A percentile compares a stretch with the other conserved stretches of the same genome.
These are phyloP conservation scores for Pseudogymnoascus sp. DNA, from an alignment of 2,329 filamentous ascomycete genomes.

Conservation along the genomic window DNA sequence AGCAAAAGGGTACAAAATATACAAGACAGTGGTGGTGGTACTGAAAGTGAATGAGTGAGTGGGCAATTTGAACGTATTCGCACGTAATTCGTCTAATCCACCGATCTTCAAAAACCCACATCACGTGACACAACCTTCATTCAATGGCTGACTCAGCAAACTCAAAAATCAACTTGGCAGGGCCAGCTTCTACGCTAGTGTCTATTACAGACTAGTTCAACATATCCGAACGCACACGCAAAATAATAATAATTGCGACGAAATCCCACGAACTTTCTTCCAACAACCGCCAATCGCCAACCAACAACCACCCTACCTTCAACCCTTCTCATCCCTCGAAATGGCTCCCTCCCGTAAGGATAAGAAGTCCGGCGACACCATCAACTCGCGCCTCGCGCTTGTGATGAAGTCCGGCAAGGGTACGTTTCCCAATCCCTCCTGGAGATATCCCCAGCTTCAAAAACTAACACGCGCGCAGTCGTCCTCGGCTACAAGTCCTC, in stretches of 20 bases:
- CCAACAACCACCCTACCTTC: slow-evolving; percentile 33
- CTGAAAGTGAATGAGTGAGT: not conserved
- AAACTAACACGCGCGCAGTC: slow-evolving; percentile 43
- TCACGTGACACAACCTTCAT: not conserved
- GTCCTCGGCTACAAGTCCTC: slow-evolving; percentile 85
- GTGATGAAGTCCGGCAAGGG: slow-evolving; percentile 61
- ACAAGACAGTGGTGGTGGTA: not conserved
- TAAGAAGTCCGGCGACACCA: slow-evolving; percentile 81
- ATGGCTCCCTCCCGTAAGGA: slow-evolving; percentile 67
- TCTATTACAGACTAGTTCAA: not conserved
- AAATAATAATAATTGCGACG: slow-evolving; percentile 7
- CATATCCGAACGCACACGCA: slow-evolving; percentile 4
- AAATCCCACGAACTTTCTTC: slow-evolving; percentile 41
- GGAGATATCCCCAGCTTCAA: not conserved
- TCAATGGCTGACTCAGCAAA: not conserved
- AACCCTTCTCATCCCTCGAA: slow-evolving; percentile 27
- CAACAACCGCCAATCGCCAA: slow-evolving; percentile 12
- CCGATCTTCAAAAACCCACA: not conserved
- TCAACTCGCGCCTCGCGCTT: slow-evolving; percentile 54
- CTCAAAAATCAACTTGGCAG: not conserved
- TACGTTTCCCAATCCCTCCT: slow-evolving; percentile 21
- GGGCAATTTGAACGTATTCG: not conserved
- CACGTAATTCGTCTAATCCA: not conserved
- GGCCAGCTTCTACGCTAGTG: not conserved
- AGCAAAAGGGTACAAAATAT: too few relatives aligned